Evolutionary conservation across 768 basidiomycete genomes (phyloP), one percentile per base, ranked within the genome.

Genomic region (Naganishia randhawae): DNA sequence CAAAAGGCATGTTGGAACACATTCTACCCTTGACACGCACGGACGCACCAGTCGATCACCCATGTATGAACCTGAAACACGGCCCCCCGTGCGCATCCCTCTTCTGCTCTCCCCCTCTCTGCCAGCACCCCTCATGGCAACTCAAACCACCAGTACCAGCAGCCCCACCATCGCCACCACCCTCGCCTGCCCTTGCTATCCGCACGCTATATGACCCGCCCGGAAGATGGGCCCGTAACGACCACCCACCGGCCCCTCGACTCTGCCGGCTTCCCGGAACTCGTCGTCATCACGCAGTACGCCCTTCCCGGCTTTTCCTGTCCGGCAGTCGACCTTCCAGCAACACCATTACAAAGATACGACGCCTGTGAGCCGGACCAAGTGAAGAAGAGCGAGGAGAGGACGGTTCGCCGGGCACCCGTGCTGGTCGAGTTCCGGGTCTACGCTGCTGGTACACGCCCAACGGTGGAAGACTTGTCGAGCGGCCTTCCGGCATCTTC

Each of bases 151-250:
- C 27, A 33, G 19, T 25, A 55, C 37, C 54, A n/a, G n/a, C n/a
- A n/a, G 27, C 51, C 51, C 11, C 10, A 52, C 9, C 22, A 25
- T 53, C 19, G 52, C 27, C 5, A 17, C 5, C n/a, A n/a, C n/a
- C n/a, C n/a, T n/a, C n/a, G n/a, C n/a, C 33, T 32, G 22, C 22
- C 35, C 5, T 5, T n/a, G 22, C 39, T 17, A 22, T n/a, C 19
- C 45, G 45, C 57, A 61, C 57, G 33, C 57, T 29, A 37, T 22
- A 41, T 39, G 19, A n/a, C 57, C 57, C 10, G 35, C 35, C n/a
- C 8, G 37, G 13, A 50, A 27, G 27, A 64, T 64, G 63, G 63
- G n/a, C n/a, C n/a, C 50, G 42, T 64, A 64, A 37, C 22, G 57
- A 61, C 57, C 37, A 16, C 41, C 33, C n/a, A 61, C 5, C 57